Evolutionary conservation across 176 grass and related monocot species (phyloP).

Genomic region (Ananas comosus): DNA sequence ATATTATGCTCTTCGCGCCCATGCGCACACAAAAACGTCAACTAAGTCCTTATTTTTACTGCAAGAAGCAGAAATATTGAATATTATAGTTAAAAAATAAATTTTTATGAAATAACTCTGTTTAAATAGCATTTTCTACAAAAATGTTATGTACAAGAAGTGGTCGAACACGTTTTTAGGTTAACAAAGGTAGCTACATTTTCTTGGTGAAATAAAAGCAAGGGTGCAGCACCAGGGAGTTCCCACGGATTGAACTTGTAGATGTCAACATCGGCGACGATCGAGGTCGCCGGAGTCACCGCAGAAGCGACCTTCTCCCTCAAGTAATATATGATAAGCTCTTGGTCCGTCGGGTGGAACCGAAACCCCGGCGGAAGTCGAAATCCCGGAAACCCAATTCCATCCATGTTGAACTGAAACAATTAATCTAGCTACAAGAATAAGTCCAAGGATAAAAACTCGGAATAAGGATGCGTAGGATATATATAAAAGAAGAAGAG

Average conservation of each 20-base stretch:
- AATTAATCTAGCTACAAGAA: no score
- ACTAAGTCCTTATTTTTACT: not conserved
- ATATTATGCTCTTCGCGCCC: no score
- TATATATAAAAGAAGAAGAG: no score
- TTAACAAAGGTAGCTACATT: not conserved
- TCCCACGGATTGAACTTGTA: slow-evolving; percentile 51
- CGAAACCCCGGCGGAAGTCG: slow-evolving; percentile 8
- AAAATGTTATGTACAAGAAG: no score
- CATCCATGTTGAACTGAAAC: not conserved
- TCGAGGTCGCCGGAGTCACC: slow-evolving; percentile 22
- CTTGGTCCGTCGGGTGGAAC: slow-evolving; percentile 14
- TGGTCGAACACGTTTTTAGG: no score
- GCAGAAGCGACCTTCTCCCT: slow-evolving; percentile 24
- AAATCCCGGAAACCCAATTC: slow-evolving; percentile 16
- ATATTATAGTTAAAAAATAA: not conserved
- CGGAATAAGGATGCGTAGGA: no score
- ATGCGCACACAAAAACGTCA: not conserved
- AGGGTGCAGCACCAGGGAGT: slow-evolving; percentile 15
- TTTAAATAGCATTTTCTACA: no score
- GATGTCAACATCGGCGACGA: slow-evolving; percentile 45
- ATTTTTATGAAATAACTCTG: not conserved
- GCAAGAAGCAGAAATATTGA: no score
- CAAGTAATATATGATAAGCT: slow-evolving; percentile 38
- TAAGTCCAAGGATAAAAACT: no score
- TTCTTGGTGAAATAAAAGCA: not conserved